Evolutionary conservation across 169 alveolate genomes (phyloP), one percentile per base, ranked within the genome.

Genomic region (Plasmodium malariae): DNA sequence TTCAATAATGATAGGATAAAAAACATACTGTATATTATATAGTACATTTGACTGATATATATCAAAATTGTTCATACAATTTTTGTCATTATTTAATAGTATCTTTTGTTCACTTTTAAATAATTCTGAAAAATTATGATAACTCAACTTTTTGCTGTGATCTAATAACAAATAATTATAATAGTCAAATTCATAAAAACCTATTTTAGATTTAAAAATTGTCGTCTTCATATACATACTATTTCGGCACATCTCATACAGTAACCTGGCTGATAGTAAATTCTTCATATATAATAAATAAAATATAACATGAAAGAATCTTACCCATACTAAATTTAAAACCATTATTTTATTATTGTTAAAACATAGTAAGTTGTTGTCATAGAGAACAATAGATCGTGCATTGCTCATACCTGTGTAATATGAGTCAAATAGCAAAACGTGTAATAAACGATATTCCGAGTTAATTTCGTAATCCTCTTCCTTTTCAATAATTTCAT

Each of bases 381-480:
- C 43, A 9, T 26, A 24, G 14, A 65, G 43, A 11, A 83, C 91
- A 0, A 83, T 65, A 19, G 28, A 67, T 68, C 43, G 36, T 11
- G 68, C 28, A 45, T 83, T 83, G 12, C 12, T 34, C 91, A 83
- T 83, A 2, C 91, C 91, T 0, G 91, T 83, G 37, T 83, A 65
- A 71, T 67, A 68, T 2, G 86, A 3, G 14, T 83, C 91, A 69
- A 67, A 68, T 1, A 49, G 14, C 21, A 69, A 12, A 21, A 83
- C 48, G 54, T 43, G 32, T 36, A 83, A 60, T 6, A 59, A 26
- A 14, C 48, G 34, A 21, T 9, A 68, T 26, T 69, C 74, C 11
- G 34, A 4, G 28, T 54, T 26, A 14, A 43, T 34, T 76, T 62
- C 74, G 0, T 28, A 19, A 57, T 65, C 68, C 32, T 48, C 30